Evolutionary conservation across 2,329 filamentous ascomycete genomes (phyloP), one percentile per base, ranked within the genome.

Genomic region (Colletotrichum agaves): DNA sequence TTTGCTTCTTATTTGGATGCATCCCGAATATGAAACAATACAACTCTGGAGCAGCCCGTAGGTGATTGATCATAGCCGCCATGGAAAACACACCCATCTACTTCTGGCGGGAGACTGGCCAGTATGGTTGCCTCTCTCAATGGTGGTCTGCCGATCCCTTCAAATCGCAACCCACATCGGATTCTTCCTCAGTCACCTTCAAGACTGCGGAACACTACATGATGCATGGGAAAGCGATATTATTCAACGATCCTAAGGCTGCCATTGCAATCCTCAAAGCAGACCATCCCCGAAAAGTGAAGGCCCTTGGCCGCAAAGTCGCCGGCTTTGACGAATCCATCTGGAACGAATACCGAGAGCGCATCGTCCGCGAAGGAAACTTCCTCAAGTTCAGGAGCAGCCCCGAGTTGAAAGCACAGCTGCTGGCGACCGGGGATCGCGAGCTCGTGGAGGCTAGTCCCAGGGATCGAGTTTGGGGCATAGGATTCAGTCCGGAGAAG

Each of bases 371-470:
- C 37, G 79, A 85, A 15, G 89, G 85, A 2, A 90, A 84, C 61
- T 80, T 82, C 55, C 81, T 84, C 72, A 91, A 91, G 73, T 91
- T 91, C 71, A 86, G 83, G 3, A 72, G 70, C 13, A 78, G 80
- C n/a, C 49, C 71, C 75, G 73, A 79, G n/a, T 74, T 91, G 71
- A 79, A 76, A 55, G 77, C 75, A 31, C 75, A 80, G 77, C 73
- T 93, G 69, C 75, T 91, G 47, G 80, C 74, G 7, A 92, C 90
- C 1, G 88, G 85, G 0, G 83, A 87, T 5, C 78, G 84, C 50
- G 85, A 90, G 75, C 73, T 92, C 21, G 87, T 91, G 2, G 89
- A 90, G 78, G 88, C 88, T 35, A 84, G 84, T 65, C 86, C 88
- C 11, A 81, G 76, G 65, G 90, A 92, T 78, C 74, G 81, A 5